Percentiles rank a stretch among this genome's conserved stretches.
Evolutionary conservation across 2,329 filamentous ascomycete species (phyloP).

Genomic region (Beauveria scarabaeidicola): DNA sequence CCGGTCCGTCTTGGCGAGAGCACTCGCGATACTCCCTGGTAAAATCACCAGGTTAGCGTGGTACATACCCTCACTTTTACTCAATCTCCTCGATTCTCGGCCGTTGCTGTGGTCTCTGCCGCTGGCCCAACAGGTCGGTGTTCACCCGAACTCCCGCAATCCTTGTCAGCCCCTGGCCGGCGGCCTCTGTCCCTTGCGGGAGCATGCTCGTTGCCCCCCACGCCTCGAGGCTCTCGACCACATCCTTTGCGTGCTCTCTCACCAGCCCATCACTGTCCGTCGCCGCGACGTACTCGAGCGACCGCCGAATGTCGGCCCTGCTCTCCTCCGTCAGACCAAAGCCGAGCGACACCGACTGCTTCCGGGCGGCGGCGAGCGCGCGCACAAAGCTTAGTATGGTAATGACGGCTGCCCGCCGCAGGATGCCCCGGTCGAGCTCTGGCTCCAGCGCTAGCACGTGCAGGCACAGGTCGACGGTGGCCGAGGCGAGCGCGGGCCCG

Average conservation of each 20-base stretch:
- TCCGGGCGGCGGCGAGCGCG: constrained; percentile 46
- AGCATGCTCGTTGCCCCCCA: constrained; percentile 48
- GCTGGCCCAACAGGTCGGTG: constrained; percentile 13
- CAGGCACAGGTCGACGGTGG: constrained; percentile 54
- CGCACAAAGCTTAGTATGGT: constrained; percentile 53
- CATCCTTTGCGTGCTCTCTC: constrained; percentile 55
- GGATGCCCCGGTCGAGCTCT: constrained; percentile 50
- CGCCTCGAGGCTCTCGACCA: constrained; percentile 57
- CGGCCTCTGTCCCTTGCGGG: constrained; percentile 17
- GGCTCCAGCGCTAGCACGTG: constrained; percentile 55
- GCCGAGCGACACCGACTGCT: constrained; percentile 47
- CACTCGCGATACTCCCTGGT: too few relatives aligned
- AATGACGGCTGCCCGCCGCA: constrained; percentile 58
- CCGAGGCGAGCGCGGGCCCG: constrained; percentile 42
- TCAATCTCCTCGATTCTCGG: constrained; percentile 55
- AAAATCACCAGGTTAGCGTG: background rate
- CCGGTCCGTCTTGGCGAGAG: too few relatives aligned
- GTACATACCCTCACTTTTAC: constrained; percentile 24
- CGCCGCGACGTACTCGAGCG: constrained; percentile 53
- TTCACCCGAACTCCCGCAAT: constrained; percentile 32
- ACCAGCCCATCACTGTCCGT: constrained; percentile 64
- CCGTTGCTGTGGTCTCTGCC: constrained; percentile 9
- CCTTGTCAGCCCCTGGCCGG: constrained; percentile 20
- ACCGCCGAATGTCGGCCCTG: constrained; percentile 51
- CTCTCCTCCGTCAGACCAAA: constrained; percentile 49